phyloP scores from a whole-genome alignment of 2,329 filamentous ascomycete genomes.

The Dactylellina cionopaga region DNA sequence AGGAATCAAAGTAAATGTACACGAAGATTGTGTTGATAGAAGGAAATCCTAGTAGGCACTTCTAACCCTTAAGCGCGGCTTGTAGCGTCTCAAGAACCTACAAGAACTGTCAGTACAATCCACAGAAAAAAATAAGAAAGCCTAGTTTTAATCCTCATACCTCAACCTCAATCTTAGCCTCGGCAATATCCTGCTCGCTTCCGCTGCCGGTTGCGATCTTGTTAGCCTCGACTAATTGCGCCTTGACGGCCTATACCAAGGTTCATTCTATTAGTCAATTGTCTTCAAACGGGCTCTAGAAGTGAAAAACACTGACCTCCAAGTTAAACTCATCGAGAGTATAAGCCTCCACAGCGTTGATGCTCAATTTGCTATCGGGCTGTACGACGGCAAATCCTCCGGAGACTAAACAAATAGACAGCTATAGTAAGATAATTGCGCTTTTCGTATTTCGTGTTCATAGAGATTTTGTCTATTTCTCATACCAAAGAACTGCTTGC shows the following conservation, averaged over 20 bases:
- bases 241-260: slow-evolving; percentile 73
- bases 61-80: slow-evolving; percentile 72
- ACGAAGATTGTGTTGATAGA: slow-evolving; percentile 34
- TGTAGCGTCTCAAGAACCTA: slow-evolving; percentile 86
- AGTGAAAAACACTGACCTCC: slow-evolving; percentile 66
- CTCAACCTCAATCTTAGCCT: slow-evolving; percentile 99
- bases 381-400: slow-evolving; percentile 97
- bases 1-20: slow-evolving; percentile 44
- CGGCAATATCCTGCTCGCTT: slow-evolving; percentile 96
- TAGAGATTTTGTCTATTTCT: slow-evolving; percentile 57
- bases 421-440: not conserved
- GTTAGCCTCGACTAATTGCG: slow-evolving; percentile 92
- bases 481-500: slow-evolving; percentile 99
- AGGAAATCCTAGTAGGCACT: not conserved
- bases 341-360: slow-evolving; percentile 97
- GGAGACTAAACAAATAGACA: slow-evolving; percentile 71
- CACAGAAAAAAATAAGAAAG: not conserved
- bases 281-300: slow-evolving; percentile 28
- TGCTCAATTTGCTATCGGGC: slow-evolving; percentile 92
- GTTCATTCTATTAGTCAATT: slow-evolving; percentile 16
- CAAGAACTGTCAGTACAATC: not conserved
- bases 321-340: slow-evolving; percentile 94
- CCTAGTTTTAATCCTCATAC: slow-evolving; percentile 65
- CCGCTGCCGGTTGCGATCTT: slow-evolving; percentile 91
- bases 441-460: not conserved